phyloP scores from a whole-genome alignment of 2,329 filamentous ascomycete genomes.

The Diplodia seriata region DNA sequence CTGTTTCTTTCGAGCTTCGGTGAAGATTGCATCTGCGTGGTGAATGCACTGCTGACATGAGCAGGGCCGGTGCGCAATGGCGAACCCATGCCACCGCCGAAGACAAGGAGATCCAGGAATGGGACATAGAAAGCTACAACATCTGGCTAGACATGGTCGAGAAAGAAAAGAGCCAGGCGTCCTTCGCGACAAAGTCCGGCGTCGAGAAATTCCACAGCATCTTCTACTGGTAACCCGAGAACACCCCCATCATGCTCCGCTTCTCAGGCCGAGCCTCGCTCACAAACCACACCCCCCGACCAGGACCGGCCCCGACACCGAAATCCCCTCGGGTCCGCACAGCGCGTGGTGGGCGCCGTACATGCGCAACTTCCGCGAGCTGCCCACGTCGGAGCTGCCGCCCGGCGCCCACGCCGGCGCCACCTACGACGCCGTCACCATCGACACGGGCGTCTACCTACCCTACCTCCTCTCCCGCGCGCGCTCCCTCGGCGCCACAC shows the following conservation, averaged over 20 bases:
- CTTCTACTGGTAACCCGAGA: slow-evolving; percentile 25
- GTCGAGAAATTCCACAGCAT: slow-evolving; percentile 35
- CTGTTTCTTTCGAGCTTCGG: not conserved
- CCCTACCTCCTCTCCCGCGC: slow-evolving; percentile 44
- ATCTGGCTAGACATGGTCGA: slow-evolving; percentile 48
- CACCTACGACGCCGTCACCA: slow-evolving; percentile 45
- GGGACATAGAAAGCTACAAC: slow-evolving; percentile 54
- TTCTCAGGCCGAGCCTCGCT: no score
- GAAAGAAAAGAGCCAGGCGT: slow-evolving; percentile 36
- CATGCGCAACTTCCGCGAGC: slow-evolving; percentile 45
- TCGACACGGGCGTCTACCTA: slow-evolving; percentile 51
- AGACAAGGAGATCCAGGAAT: slow-evolving; percentile 44
- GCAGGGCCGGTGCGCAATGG: slow-evolving; percentile 58
- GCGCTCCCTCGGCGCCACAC: slow-evolving; percentile 38
- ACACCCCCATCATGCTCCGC: not conserved
- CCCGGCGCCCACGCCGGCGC: slow-evolving; percentile 39
- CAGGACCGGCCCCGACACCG: slow-evolving; percentile 39
- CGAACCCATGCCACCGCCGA: slow-evolving; percentile 49
- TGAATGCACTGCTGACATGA: not conserved
- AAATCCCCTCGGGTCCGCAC: slow-evolving; percentile 34
- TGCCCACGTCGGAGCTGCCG: slow-evolving; percentile 35
- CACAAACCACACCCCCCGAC: not conserved
- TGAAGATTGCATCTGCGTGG: not conserved
- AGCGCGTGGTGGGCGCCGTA: slow-evolving; percentile 49
- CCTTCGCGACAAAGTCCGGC: slow-evolving; percentile 38